Evolutionary conservation across 495 filamentous ascomycete species (phyloP).

Genomic region (Aspergillus carlsbadensis): DNA sequence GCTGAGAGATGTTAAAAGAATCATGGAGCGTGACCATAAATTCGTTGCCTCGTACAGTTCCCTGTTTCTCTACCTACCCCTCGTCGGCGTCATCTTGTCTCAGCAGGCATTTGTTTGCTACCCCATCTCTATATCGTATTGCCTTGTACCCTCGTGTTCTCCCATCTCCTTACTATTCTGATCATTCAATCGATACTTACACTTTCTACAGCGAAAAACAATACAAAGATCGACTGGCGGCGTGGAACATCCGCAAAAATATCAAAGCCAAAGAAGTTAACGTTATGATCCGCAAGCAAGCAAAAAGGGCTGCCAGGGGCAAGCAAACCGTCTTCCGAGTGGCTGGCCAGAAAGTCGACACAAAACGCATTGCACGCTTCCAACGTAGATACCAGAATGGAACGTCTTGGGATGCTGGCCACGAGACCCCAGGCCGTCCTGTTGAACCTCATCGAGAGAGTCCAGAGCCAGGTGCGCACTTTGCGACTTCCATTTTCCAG

Average conservation of each 20-base stretch:
- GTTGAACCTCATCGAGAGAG: conserved; percentile 16
- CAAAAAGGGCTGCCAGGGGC: conserved; percentile 42
- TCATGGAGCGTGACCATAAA: conserved; percentile 44
- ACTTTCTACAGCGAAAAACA: conserved; percentile 42
- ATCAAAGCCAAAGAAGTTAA: conserved; percentile 46
- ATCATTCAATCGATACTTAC: conserved; percentile 17
- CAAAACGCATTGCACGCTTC: conserved; percentile 41
- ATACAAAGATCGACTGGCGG: conserved; percentile 46
- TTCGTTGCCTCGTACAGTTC: conserved; percentile 40
- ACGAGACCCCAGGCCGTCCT: conserved; percentile 17
- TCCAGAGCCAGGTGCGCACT: conserved; percentile 36
- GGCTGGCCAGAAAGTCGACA: conserved; percentile 37
- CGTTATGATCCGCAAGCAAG: conserved; percentile 43
- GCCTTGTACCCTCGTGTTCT: conserved; percentile 10
- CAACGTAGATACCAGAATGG: conserved; percentile 33
- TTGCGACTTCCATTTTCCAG: background rate
- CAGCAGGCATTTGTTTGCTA: conserved; percentile 6
- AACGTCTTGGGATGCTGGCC: conserved; percentile 17
- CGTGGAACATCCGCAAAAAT: conserved; percentile 46
- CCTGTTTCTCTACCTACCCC: conserved; percentile 11
- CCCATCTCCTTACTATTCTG: background rate
- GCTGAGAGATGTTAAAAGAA: conserved; percentile 41
- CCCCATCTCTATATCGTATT: conserved; percentile 10
- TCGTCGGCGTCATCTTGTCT: conserved; percentile 3
- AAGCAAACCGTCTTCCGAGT: conserved; percentile 45